Conservation (phyloP, 1,284 basidiomycete genomes). For the Malassezia sp. region DNA sequence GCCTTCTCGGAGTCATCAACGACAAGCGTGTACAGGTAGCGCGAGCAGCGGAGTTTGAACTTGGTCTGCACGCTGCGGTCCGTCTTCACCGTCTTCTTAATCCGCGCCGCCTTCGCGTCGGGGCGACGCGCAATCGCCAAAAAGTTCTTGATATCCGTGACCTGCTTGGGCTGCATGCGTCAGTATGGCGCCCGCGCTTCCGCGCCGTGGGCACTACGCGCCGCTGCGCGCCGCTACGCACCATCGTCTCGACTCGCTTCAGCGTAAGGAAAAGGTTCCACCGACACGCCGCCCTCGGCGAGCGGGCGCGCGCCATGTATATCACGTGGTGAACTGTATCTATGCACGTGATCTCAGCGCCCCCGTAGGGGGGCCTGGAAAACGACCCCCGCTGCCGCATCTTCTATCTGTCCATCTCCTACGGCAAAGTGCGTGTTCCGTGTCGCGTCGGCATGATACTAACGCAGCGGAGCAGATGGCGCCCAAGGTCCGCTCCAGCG, state of each 20-base stretch:
- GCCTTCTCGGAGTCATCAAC: slow-evolving; percentile 96
- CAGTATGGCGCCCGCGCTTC: too few species aligned
- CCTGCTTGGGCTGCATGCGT: slow-evolving; percentile 75
- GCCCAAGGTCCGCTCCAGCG: slow-evolving; percentile 37
- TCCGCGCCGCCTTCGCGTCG: slow-evolving; percentile 73
- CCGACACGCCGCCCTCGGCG: background rate
- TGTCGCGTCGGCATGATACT: slow-evolving; percentile 1
- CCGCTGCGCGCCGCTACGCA: background rate
- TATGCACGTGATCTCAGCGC: slow-evolving; percentile 11
- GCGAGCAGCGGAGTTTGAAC: slow-evolving; percentile 96
- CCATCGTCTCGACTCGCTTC: slow-evolving; percentile 12
- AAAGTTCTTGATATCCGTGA: slow-evolving; percentile 97
- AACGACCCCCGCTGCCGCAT: background rate
- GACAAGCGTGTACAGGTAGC: slow-evolving; percentile 93
- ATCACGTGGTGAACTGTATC: slow-evolving; percentile 15
- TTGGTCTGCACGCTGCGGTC: slow-evolving; percentile 67
- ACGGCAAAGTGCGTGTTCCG: slow-evolving; percentile 13
- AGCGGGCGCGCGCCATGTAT: background rate
- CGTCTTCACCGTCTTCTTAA: slow-evolving; percentile 78
- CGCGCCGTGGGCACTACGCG: background rate
- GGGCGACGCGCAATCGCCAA: slow-evolving; percentile 81
- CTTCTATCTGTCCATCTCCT: slow-evolving; percentile 15
- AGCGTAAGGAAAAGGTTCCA: slow-evolving; percentile 11
- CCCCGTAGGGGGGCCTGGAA: background rate
- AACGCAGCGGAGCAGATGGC: slow-evolving; percentile 35